Conservation (phyloP, 352 stramenopile species). For the Thalassiosira ordinaria region DNA sequence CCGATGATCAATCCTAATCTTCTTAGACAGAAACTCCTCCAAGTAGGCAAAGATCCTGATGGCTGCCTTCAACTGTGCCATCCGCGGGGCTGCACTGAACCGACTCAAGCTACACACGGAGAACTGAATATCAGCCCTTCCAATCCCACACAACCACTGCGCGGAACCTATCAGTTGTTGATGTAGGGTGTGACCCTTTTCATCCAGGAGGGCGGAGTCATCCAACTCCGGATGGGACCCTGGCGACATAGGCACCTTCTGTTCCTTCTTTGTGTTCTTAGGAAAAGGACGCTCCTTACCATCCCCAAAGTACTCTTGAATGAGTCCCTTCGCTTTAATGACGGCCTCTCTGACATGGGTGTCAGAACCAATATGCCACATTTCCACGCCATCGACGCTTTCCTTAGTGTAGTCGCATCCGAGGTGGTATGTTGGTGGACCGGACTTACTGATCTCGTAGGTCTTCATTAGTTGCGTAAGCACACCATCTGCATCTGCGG, state of each 20-base stretch:
- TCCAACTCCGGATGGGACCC: neutral
- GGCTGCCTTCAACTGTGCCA: conserved; percentile 41
- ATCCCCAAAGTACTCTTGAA: neutral
- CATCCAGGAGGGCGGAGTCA: neutral
- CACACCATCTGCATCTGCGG: conserved; percentile 1
- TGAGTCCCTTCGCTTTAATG: neutral
- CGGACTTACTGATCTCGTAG: neutral
- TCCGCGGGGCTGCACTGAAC: conserved; percentile 12
- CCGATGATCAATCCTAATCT: no score
- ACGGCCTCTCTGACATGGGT: neutral
- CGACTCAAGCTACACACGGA: neutral
- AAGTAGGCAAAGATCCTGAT: conserved; percentile 58
- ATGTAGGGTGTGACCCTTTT: neutral
- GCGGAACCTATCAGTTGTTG: neutral
- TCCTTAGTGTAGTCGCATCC: neutral
- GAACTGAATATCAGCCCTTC: conserved; percentile 1
- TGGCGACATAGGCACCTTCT: neutral
- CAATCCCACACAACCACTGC: conserved; percentile 7
- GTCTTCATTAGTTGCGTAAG: neutral
- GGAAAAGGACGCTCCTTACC: neutral
- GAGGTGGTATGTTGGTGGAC: neutral
- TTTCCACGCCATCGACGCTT: neutral
- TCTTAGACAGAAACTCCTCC: no score
- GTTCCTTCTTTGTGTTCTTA: neutral
- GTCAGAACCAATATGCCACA: neutral